Base-by-base conservation (phyloP, 2,329 filamentous ascomycete species). In the Cadophora sp. region DNA sequence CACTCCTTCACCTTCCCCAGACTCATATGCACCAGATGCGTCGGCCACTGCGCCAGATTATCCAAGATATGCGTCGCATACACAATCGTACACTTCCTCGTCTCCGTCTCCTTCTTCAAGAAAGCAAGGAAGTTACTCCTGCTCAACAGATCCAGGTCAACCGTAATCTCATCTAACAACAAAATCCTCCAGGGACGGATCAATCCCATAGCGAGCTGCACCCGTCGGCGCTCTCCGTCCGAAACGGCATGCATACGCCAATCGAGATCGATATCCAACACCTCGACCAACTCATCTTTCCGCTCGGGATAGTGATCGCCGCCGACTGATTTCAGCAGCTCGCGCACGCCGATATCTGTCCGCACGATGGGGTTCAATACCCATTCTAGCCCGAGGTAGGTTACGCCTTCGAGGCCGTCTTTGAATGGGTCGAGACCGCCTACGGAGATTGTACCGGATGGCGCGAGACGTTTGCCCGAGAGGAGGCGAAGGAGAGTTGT, bases 31-130 rank as follows among this genome's bases (percentile, higher is more conserved):
- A 97, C 94, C 45, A 99, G 83, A 80, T 99, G 94, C 0, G 92
- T 97, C 7, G 96, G 96, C 96, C 96, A 99, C 22, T 90, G 89
- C 0, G 94, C 94, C 60, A 99, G 82, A 78, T 98, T 97, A 78
- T 99, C 96, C 73, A 99, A 81, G 71, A 99, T 97, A 80, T 99
- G 96, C 16, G 96, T 99, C 8, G 96, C 96, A 78, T 99, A 99
- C 36, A 99, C 94, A 74, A 99, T 92, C 4, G 96, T 97, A 77
- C 94, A 97, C 47, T 88, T 84, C 62, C 95, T 84, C 8, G 77
- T 83, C 80, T 95, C 91, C 0, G 95, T 97, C 87, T 99, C 96
- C 67, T 84, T 83, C 80, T 94, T 94, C 76, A 99, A 80, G 83
- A 95, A 99, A 51, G 81, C 84, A 39, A 99, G 84, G 78, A 99